These are phyloP conservation scores for Andrographis paniculata DNA, from an alignment of 305 asterid genomes.

Conservation along the genomic window DNA sequence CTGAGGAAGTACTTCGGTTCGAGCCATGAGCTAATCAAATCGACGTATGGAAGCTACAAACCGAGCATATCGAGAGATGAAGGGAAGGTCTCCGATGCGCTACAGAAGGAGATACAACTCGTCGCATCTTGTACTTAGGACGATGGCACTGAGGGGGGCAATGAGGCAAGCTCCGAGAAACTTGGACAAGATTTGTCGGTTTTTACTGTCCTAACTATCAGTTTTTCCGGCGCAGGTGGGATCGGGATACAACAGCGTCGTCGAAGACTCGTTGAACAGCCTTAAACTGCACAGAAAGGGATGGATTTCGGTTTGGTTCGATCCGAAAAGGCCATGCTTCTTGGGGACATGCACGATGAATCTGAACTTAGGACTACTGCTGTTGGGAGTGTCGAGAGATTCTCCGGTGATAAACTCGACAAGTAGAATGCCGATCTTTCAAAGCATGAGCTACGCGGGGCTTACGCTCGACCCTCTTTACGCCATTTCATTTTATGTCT, in stretches of 20 bases:
- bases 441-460: constrained; percentile 34
- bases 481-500: constrained; percentile 32
- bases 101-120: constrained; percentile 24
- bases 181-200: background rate
- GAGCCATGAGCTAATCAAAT: constrained; percentile 38
- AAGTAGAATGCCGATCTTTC: constrained; percentile 38
- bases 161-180: constrained; percentile 27
- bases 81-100: constrained; percentile 12
- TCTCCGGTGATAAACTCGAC: constrained; percentile 37
- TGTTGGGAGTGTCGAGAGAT: constrained; percentile 34
- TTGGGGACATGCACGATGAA: constrained; percentile 44
- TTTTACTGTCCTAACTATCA: background rate
- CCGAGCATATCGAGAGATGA: constrained; percentile 9
- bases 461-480: constrained; percentile 25
- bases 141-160: constrained; percentile 41
- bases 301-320: constrained; percentile 37
- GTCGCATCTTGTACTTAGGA: constrained; percentile 43
- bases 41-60: constrained; percentile 17
- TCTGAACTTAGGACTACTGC: constrained; percentile 35
- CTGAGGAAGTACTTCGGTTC: constrained; percentile 33
- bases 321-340: constrained; percentile 51
- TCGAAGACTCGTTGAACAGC: constrained; percentile 53
- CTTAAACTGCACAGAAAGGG: constrained; percentile 41
- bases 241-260: constrained; percentile 39
- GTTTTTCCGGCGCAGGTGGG: constrained; percentile 33